These are phyloP conservation scores for Astrephomene gubernaculifera DNA, from an alignment of 139 green algal species.

Conservation along the genomic window DNA sequence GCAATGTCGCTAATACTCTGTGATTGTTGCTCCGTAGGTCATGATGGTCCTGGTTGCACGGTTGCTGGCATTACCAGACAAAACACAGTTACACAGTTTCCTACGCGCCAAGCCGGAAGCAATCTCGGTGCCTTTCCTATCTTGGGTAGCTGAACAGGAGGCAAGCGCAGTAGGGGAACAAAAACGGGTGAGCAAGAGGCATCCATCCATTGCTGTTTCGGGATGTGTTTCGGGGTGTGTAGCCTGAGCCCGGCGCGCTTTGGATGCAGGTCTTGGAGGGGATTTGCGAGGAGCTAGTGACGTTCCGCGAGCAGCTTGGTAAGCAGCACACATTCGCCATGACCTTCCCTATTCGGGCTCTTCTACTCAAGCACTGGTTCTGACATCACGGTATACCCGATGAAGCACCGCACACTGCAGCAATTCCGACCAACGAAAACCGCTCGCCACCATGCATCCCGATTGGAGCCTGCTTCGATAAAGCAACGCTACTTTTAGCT, in stretches of 20 bases:
- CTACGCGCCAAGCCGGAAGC: slow-evolving; percentile 32
- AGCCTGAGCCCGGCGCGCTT: too few species aligned
- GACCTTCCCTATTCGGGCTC: neutral
- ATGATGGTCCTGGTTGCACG: slow-evolving; percentile 24
- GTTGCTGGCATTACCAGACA: slow-evolving; percentile 6
- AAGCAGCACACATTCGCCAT: neutral
- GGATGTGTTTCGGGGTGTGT: neutral
- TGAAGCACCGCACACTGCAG: too few species aligned
- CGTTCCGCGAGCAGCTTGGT: slow-evolving; percentile 29
- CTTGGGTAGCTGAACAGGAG: slow-evolving; percentile 54
- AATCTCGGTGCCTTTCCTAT: slow-evolving; percentile 43
- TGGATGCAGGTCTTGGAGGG: slow-evolving; percentile 22
- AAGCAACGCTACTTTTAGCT: neutral
- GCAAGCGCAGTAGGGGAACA: slow-evolving; percentile 38
- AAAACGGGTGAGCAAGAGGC: slow-evolving; percentile 27
- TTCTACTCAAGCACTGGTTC: neutral
- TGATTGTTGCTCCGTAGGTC: too few species aligned
- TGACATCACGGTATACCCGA: neutral
- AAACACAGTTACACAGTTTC: slow-evolving; percentile 23
- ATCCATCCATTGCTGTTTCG: neutral
- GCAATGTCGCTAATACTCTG: too few species aligned
- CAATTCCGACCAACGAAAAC: too few species aligned
- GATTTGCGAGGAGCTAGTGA: slow-evolving; percentile 51
- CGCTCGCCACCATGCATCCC: neutral
- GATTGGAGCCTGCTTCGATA: neutral